phyloP scores from a whole-genome alignment of 2,329 filamentous ascomycete genomes.

The Colletotrichum plurivorum region DNA sequence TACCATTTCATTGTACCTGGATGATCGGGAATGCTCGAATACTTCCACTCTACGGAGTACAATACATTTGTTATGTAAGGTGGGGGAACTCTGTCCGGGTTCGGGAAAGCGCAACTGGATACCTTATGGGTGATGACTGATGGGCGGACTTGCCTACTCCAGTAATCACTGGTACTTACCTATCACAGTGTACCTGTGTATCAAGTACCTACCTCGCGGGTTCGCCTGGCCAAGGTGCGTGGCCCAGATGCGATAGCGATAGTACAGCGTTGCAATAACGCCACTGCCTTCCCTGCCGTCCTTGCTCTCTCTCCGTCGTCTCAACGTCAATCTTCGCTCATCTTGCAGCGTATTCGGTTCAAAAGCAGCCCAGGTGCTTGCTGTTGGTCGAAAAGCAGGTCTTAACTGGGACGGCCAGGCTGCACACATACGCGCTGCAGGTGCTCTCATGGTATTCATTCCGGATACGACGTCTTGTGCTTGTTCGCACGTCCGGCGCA shows the following conservation, averaged over 20 bases:
- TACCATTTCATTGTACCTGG: too few species aligned
- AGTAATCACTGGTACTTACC: too few species aligned
- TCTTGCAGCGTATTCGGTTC: slow-evolving; percentile 30
- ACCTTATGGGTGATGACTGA: too few species aligned
- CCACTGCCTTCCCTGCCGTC: slow-evolving; percentile 29
- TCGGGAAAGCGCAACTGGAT: too few species aligned
- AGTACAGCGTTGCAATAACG: slow-evolving; percentile 22
- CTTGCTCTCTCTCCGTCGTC: slow-evolving; percentile 20
- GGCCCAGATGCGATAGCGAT: not conserved
- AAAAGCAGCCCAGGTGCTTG: slow-evolving; percentile 12
- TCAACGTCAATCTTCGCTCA: slow-evolving; percentile 35
- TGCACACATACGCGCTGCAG: not conserved
- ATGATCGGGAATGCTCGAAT: too few species aligned
- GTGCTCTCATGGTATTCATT: not conserved
- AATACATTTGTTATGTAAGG: too few species aligned
- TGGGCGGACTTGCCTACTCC: too few species aligned
- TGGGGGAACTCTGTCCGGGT: too few species aligned
- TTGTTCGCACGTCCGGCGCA: slow-evolving; percentile 9
- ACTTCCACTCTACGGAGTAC: too few species aligned
- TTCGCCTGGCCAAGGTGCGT: not conserved
- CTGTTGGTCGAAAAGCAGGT: not conserved
- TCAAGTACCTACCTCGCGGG: too few species aligned
- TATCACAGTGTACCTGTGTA: too few species aligned
- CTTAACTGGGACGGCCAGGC: not conserved
- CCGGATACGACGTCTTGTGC: slow-evolving; percentile 30